phyloP scores from a whole-genome alignment of 495 filamentous ascomycete species.

The Astrothelium subdiscretum region DNA sequence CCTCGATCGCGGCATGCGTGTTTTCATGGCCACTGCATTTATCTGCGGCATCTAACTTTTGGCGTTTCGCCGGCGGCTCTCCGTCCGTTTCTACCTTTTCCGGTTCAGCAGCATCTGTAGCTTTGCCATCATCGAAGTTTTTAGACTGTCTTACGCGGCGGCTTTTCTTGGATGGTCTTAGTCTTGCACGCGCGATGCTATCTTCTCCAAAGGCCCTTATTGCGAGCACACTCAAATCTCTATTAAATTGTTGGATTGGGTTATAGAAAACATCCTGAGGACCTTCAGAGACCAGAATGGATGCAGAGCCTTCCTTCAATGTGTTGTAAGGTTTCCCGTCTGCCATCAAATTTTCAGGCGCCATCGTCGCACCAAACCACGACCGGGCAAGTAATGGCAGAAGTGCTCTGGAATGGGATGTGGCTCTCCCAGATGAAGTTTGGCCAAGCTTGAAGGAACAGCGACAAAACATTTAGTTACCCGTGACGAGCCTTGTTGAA shows the following conservation, averaged over 20 bases:
- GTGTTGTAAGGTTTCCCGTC: slow-evolving; percentile 19
- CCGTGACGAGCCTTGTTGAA: not conserved
- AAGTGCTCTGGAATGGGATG: not conserved
- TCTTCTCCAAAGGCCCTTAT: slow-evolving; percentile 76
- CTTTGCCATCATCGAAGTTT: not conserved
- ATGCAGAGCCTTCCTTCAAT: not conserved
- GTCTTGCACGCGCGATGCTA: not conserved
- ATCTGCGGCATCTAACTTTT: not conserved
- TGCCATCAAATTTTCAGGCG: not conserved
- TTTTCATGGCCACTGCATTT: not conserved
- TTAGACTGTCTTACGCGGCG: not conserved
- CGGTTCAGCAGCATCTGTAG: not conserved
- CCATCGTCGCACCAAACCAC: not conserved
- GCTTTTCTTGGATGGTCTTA: not conserved
- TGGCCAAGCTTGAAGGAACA: not conserved
- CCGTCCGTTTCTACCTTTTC: not conserved
- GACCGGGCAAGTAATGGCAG: not conserved
- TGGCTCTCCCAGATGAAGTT: not conserved
- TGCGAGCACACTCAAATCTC: slow-evolving; percentile 83
- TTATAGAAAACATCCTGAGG: slow-evolving; percentile 90
- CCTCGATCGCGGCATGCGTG: not conserved
- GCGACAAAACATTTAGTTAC: not conserved
- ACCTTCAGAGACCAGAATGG: not conserved
- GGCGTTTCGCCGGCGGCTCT: not conserved
- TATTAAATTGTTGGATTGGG: slow-evolving; percentile 96